Evolutionary conservation across 1,284 basidiomycete genomes (phyloP), one percentile per base, ranked within the genome.

Genomic region (Moesziomyces sp.): DNA sequence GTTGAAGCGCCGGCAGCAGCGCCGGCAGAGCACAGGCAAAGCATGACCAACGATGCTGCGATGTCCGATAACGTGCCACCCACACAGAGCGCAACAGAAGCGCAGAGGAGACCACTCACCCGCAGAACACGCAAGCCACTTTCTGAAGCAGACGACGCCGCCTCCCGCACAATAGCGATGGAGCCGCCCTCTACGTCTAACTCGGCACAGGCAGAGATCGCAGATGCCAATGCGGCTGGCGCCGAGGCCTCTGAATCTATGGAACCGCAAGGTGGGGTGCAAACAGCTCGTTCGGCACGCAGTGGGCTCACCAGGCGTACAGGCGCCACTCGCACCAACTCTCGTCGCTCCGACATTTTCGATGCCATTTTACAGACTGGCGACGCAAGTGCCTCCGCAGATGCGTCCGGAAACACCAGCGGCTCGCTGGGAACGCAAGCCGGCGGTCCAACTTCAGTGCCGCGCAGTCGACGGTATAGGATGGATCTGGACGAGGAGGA

Each of bases 401-500:
- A 21, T 6, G 46, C 18, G 13, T 38, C 28, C 10, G 43, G 19
- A 3, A 53, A 42, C 18, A 42, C 51, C 1, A 40, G 28, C n/a
- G 48, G 23, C n/a, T 57, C 33, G 19, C 40, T 5, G 11, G 46
- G 14, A 16, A 45, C n/a, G 19, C 43, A 23, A 16, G 19, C 28
- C 38, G 23, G 21, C n/a, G 19, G n/a, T 13, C 8, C 40, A 19
- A 44, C 56, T 6, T 35, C 49, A 1, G 44, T 65, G 2, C 68
- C 68, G 3, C 48, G 50, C 16, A 75, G 73, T 47, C 51, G 67
- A 44, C 55, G 66, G 3, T 77, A 62, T 26, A 49, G 76, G 10
- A 71, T 73, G 73, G 59, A 75, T 30, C 50, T 77, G 47, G 76
- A 77, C 18, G 69, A 75, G 28, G 61, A 74, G 21, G 76, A 77